Evolutionary conservation across 495 filamentous ascomycete species (phyloP), one percentile per base, ranked within the genome.

Genomic region (Thozetella sp.): DNA sequence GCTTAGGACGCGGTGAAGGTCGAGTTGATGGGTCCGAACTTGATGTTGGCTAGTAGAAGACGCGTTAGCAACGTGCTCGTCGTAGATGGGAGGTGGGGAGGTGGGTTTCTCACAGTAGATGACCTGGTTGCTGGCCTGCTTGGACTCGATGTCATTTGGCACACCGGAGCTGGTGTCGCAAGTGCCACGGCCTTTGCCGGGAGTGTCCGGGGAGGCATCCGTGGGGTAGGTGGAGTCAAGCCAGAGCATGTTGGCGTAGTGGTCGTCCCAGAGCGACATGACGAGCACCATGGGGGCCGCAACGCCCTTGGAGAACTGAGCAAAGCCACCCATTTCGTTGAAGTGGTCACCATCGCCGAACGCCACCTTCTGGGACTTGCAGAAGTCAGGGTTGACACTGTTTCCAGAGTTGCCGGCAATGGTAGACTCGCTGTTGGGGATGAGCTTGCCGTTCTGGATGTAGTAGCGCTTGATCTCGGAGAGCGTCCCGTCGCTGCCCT

Each of bases 191-290:
- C 80, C 80, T 58, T 84, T 83, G 73, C 90, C 90, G 27, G 88
- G 86, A 4, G 63, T 64, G 51, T 76, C 46, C 22, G 61, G 50
- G 53, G 50, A 69, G 15, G 68, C 76, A 59, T 81, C 80, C 20
- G 79, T 74, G 1, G 90, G 90, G 77, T 88, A 91, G 72, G 74
- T 81, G 67, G 85, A 86, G 78, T 93, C 90, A 62, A 94, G 84
- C 90, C 90, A 93, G 57, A 88, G 80, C 90, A 93, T 93, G 75
- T 90, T 82, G 73, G 83, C 76, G 65, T 80, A 74, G 76, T 92
- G 83, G 71, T 92, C 89, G 66, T 90, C 88, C 89, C 89, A 91
- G 65, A 92, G 70, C 61, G 82, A 86, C 82, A 92, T 81, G 65
- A 89, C 88, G 22, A 92, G 80, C 34, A 90, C 90, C 86, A 91